phyloP scores from a whole-genome alignment of 1,139 yeast species.

The Suhomyces kunorum region DNA sequence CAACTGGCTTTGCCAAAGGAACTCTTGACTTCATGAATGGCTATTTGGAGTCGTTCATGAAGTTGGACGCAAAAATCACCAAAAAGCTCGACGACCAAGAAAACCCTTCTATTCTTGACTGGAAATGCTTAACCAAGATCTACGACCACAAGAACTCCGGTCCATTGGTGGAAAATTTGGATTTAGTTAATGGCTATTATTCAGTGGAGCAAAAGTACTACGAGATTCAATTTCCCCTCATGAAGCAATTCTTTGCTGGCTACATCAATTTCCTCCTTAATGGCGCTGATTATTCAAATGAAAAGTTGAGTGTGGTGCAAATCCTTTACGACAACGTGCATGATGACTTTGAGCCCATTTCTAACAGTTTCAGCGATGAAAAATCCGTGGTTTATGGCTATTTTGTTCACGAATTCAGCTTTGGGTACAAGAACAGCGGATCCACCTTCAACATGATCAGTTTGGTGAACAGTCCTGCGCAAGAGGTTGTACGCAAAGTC shows the following conservation, averaged over 20 bases:
- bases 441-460: conserved; percentile 15
- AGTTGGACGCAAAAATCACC: conserved; percentile 22
- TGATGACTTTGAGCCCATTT: conserved; percentile 12
- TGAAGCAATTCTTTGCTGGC: conserved; percentile 44
- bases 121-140: conserved; percentile 38
- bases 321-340: conserved; percentile 23
- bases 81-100: conserved; percentile 5
- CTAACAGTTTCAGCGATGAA: conserved; percentile 15
- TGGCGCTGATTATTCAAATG: conserved; percentile 30
- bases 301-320: conserved; percentile 34
- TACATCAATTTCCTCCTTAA: conserved; percentile 38
- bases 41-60: conserved; percentile 32
- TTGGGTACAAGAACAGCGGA: conserved; percentile 15
- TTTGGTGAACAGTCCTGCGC: conserved; percentile 9
- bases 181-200: conserved; percentile 39
- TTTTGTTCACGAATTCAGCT: conserved; percentile 32
- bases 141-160: conserved; percentile 23
- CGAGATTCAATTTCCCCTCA: conserved; percentile 41
- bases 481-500: conserved; percentile 2
- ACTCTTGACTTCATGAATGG: conserved; percentile 29
- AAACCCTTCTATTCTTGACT: conserved; percentile 27
- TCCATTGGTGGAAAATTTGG: conserved; percentile 30
- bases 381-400: conserved; percentile 27
- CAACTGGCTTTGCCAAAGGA: conserved; percentile 9
- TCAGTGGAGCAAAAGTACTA: conserved; percentile 20